phyloP scores from a whole-genome alignment of 805 yeast species.

The Candida patagonica region DNA sequence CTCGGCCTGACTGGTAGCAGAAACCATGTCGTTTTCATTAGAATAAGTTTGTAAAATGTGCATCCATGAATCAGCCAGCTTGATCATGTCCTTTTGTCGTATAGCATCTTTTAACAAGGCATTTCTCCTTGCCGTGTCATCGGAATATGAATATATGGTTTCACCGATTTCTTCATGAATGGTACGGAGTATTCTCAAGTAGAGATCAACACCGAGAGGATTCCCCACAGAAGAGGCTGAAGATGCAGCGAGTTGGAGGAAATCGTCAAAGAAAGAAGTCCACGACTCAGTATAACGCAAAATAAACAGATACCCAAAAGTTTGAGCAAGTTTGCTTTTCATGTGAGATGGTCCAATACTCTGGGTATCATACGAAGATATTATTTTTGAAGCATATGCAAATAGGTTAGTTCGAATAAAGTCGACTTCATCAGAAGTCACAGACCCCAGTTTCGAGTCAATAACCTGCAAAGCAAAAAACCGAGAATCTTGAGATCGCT shows the following conservation, averaged over 20 bases:
- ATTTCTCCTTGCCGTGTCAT: conserved; percentile 52
- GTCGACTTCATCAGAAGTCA: conserved; percentile 38
- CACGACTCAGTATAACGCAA: conserved; percentile 40
- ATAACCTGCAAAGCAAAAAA: conserved; percentile 66
- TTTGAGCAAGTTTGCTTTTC: conserved; percentile 50
- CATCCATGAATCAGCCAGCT: conserved; percentile 60
- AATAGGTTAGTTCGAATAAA: conserved; percentile 41
- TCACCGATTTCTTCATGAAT: conserved; percentile 93
- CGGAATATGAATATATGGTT: conserved; percentile 63
- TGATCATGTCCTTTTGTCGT: conserved; percentile 64
- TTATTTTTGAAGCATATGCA: conserved; percentile 32
- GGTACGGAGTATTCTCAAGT: conserved; percentile 58
- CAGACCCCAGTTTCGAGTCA: conserved; percentile 42
- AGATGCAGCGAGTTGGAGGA: conserved; percentile 31
- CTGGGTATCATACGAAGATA: conserved; percentile 9
- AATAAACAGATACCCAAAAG: conserved; percentile 44
- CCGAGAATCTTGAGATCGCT: conserved; percentile 45
- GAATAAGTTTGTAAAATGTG: conserved; percentile 37
- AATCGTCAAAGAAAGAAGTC: conserved; percentile 42
- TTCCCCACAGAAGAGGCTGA: conserved; percentile 25
- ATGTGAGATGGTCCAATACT: conserved; percentile 34
- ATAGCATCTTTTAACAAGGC: conserved; percentile 71
- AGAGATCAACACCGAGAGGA: conserved; percentile 54
- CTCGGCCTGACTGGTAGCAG: not conserved
- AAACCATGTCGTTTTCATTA: conserved; percentile 5